Base-by-base conservation (phyloP, 805 yeast species). In the Teunomyces funiuensis region DNA sequence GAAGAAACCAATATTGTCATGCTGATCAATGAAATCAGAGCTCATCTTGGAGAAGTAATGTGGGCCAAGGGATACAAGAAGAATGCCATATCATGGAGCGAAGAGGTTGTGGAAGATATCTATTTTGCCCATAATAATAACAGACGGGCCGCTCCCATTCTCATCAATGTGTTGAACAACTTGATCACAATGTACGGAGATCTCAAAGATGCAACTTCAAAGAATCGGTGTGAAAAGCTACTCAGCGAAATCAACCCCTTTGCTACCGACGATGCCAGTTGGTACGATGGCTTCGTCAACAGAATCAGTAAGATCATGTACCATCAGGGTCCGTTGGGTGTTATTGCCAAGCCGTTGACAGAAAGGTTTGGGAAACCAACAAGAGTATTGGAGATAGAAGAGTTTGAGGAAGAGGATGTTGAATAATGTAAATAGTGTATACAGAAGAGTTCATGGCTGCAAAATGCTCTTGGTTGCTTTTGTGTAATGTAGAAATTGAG, bases 71-170 rank as follows among this genome's bases (percentile, higher is more conserved):
- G 73, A 5, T 63, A 49, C 49, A 59, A 60, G 42, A 52, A 61
- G 42, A 62, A 64, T 39, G 73, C 75, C 17, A 57, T 66, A 29
- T 52, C 66, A 2, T 69, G 74, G 74, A 58, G 62, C 11, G 74
- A 70, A 46, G 71, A 70, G 42, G 64, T 69, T 3, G 53, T 70
- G 6, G 70, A 65, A 36, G 65, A 63, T 16, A 52, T 63, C 22
- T 69, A 60, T 46, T 57, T 55, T 41, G 58, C 54, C 38, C 60
- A 60, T 47, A 52, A 57, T 30, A 51, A 55, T 25, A 48, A 58
- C 11, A 41, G 60, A 3, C 51, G 57, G 17, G 63, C 59, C 0
- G 53, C 62, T 3, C 59, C 61, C 2, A 57, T 70, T 13, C 52
- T 69, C 28, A 34, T 49, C 28, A 46, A 51, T 34, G 72, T 65